phyloP scores from a whole-genome alignment of 306 rosid species.

The Glycine tomentella region DNA sequence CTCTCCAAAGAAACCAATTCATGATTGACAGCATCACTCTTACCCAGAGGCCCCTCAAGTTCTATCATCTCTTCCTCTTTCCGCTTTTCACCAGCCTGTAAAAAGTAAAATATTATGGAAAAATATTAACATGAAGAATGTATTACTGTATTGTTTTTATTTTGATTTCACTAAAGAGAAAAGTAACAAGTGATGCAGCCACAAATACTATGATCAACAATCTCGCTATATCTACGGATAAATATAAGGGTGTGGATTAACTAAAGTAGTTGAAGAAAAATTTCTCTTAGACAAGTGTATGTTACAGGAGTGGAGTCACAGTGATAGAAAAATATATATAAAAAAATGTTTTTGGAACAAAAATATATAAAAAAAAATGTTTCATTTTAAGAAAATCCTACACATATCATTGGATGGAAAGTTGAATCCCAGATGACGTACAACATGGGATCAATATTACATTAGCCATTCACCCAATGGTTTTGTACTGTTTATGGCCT shows the following conservation, averaged over 20 bases:
- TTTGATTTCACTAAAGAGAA: not conserved
- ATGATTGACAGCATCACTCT: slow-evolving; percentile 72
- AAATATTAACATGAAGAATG: slow-evolving; percentile 27
- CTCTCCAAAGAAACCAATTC: slow-evolving; percentile 88
- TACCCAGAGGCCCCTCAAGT: slow-evolving; percentile 96
- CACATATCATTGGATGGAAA: not conserved
- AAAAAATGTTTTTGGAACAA: not conserved
- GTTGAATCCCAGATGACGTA: not conserved
- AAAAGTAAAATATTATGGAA: not conserved
- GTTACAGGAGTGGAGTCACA: not conserved
- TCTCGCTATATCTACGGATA: not conserved
- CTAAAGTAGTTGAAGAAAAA: not conserved
- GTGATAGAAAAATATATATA: not conserved
- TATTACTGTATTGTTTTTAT: not conserved
- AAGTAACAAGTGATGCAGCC: not conserved
- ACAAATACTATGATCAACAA: slow-evolving; percentile 1
- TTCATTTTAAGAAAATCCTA: not conserved
- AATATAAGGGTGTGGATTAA: not conserved
- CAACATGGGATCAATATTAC: not conserved
- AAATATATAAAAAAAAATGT: not conserved
- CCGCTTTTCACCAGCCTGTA: slow-evolving; percentile 96
- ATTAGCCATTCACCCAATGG: not conserved
- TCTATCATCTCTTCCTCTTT: slow-evolving; percentile 97
- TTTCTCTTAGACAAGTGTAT: not conserved
- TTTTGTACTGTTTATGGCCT: not conserved